Evolutionary conservation across 441 rosid genomes (phyloP).

Genomic region (Adansonia grandidieri): DNA sequence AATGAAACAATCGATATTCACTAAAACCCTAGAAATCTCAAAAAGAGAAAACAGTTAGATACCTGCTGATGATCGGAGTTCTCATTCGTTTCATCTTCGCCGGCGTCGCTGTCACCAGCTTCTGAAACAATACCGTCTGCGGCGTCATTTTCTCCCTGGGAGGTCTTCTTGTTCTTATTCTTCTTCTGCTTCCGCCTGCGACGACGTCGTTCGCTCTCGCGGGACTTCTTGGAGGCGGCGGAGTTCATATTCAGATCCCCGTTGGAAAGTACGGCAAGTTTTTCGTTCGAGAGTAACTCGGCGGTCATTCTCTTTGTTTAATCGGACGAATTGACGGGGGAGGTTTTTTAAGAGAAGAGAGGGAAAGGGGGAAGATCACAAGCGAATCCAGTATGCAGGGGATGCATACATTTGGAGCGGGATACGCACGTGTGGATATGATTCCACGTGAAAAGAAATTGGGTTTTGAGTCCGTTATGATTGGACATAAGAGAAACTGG

Average conservation of each 20-base stretch:
- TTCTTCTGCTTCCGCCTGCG: conserved; percentile 94
- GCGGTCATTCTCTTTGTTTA: conserved; percentile 46
- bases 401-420: background rate
- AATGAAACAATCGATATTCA: background rate
- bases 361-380: too few relatives aligned
- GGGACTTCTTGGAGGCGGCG: conserved; percentile 55
- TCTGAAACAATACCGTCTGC: conserved; percentile 35
- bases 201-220: conserved; percentile 88
- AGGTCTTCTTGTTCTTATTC: conserved; percentile 54
- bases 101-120: conserved; percentile 39
- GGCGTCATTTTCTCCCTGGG: conserved; percentile 27
- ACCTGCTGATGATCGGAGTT: conserved; percentile 53
- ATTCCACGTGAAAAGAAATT: background rate
- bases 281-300: conserved; percentile 47
- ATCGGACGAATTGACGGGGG: background rate
- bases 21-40: conserved; percentile 4
- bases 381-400: too few relatives aligned
- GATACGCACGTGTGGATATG: background rate
- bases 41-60: background rate
- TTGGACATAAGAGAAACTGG: background rate
- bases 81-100: conserved; percentile 52
- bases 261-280: conserved; percentile 43
- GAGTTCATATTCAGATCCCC: conserved; percentile 49
- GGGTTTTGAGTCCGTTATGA: background rate
- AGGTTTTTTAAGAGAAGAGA: background rate